Evolutionary conservation across 2,329 filamentous ascomycete species (phyloP), one percentile per base, ranked within the genome.

Genomic region (Calonectria pteridis): DNA sequence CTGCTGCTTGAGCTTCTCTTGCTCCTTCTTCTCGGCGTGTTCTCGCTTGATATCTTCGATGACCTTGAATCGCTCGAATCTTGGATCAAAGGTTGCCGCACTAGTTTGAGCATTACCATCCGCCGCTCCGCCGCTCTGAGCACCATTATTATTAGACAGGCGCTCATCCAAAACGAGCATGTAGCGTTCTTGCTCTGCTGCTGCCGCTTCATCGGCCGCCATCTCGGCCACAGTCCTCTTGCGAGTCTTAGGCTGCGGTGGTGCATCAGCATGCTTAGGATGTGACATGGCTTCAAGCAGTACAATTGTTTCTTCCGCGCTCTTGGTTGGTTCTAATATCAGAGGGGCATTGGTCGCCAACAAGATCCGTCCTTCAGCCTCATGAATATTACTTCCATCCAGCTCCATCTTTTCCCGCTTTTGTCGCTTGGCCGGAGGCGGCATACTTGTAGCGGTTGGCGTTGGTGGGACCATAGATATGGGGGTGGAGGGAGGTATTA

Each of bases 201-300:
- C 95, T 73, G 95, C 89, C 1, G 97, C 96, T 85, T 99, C 96
- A 81, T 99, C 97, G 10, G 96, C 96, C 11, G 95, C 97, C 87
- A 98, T 92, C 82, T 99, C 96, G 11, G 97, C 97, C 23, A 97
- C 93, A 0, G 97, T 99, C 75, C 96, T 92, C 88, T 99, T 98
- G 71, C 97, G 90, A 10, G 93, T 93, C 88, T 98, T 98, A 4
- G 95, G 95, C 73, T 94, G 91, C 0, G 97, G 96, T 13, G 95
- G 93, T 53, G 91, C 88, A 64, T 93, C 91, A 35, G 91, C 90
- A 83, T 98, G 94, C 70, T 95, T 91, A 9, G 95, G 94, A 82
- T 97, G 94, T 26, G 91, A 89, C 78, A 96, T 88, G 23, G 89
- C 88, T 35, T 95, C 92, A 4, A 98, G 88, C 4, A 97, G 88